phyloP scores from a whole-genome alignment of 345 rosid species.

The Citrus unshiu region DNA sequence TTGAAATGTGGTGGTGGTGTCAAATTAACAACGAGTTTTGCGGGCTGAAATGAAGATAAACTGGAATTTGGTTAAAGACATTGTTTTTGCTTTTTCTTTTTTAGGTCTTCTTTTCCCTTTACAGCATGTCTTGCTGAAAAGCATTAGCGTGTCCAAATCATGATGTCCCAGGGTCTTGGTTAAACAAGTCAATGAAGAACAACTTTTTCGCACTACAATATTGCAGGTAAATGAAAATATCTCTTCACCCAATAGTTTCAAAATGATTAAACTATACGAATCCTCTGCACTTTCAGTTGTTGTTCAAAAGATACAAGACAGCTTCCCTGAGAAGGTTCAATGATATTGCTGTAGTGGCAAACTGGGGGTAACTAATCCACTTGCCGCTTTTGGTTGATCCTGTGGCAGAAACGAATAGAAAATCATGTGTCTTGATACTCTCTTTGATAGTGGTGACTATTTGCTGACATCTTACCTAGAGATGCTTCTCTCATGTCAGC shows the following conservation, averaged over 20 bases:
- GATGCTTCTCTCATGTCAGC: constrained; percentile 10
- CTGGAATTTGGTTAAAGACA: constrained; percentile 5
- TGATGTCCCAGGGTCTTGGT: constrained; percentile 22
- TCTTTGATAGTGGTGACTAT: neutral
- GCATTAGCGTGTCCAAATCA: constrained; percentile 29
- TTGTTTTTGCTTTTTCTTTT: constrained; percentile 12
- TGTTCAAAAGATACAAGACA: constrained; percentile 20
- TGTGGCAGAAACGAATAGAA: neutral
- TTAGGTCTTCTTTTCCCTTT: constrained; percentile 10
- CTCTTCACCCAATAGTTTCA: constrained; percentile 4
- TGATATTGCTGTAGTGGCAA: neutral
- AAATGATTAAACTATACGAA: constrained; percentile 16
- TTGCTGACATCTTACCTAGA: neutral
- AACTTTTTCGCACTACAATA: neutral
- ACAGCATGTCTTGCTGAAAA: constrained; percentile 32
- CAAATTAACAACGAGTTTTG: neutral
- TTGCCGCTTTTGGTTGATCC: neutral
- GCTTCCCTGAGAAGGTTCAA: constrained; percentile 9
- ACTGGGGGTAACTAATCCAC: neutral
- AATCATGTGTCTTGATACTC: neutral
- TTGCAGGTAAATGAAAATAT: constrained; percentile 2
- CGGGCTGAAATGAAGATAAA: neutral
- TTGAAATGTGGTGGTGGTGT: neutral
- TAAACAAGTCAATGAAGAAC: constrained; percentile 12
- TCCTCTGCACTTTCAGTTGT: constrained; percentile 12